Conservation (phyloP, 257 asterid genomes). For the Forsythia suspensa region DNA sequence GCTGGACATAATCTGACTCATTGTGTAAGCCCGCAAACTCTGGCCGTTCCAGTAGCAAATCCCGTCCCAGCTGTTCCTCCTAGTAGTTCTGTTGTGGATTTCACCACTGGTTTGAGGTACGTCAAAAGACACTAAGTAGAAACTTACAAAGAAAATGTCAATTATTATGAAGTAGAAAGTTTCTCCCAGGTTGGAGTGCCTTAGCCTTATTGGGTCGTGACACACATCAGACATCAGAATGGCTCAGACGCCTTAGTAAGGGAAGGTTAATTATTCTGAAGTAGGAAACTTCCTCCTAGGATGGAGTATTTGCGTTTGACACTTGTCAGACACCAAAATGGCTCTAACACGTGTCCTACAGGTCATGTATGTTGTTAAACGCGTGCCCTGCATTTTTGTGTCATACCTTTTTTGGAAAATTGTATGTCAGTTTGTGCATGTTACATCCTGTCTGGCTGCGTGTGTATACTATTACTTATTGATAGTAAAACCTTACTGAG, state of each 20-base stretch:
- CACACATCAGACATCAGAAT: background rate
- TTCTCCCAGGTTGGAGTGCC: background rate
- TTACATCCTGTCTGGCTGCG: too few relatives aligned
- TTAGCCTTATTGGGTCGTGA: background rate
- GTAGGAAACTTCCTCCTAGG: background rate
- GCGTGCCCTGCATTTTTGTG: background rate
- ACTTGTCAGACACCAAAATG: too few relatives aligned
- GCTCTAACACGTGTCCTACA: too few relatives aligned
- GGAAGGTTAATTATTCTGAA: background rate
- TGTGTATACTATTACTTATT: background rate
- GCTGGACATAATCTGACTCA: conserved; percentile 36
- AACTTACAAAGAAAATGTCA: background rate
- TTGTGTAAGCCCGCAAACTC: conserved; percentile 34
- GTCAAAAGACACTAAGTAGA: background rate
- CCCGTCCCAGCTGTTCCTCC: conserved; percentile 36
- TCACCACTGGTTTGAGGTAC: conserved; percentile 68
- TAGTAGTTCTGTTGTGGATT: conserved; percentile 52
- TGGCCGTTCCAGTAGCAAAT: conserved; percentile 30
- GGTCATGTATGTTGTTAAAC: background rate
- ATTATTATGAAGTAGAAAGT: background rate
- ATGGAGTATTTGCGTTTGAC: background rate
- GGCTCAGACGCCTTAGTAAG: background rate
- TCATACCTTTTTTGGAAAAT: background rate
- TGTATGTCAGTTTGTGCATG: background rate
- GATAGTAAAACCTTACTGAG: background rate